Evolutionary conservation across 1,139 yeast species (phyloP), one percentile per base, ranked within the genome.

Genomic region (Debaryomycetaceae sp.): DNA sequence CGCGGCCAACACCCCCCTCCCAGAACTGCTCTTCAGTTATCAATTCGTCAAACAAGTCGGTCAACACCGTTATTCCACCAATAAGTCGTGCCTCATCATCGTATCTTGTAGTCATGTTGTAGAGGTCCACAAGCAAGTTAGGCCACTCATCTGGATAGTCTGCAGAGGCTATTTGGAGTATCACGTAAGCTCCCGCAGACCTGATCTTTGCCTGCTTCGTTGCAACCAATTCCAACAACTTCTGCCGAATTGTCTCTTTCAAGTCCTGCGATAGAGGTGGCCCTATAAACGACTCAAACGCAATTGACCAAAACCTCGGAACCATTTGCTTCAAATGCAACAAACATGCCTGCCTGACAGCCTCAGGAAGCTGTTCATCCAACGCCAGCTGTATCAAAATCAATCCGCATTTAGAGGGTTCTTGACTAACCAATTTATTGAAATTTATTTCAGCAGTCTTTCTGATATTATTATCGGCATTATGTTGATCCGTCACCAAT

Each of bases 61-160:
- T 81, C 47, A 92, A 66, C 15, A 89, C 81, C 2, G 77, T 61
- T 41, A 91, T 61, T 0, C 91, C 88, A 6, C 95, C 95, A 33
- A 82, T 62, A 28, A 79, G 55, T 38, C 59, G 63, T 51, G 40
- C 46, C 45, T 43, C 69, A 49, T 63, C 47, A 22, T 64, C 58
- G 29, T 63, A 56, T 11, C 58, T 44, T 6, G 58, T 53, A 4
- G 78, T 63, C 37, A 69, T 63, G 15, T 58, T 52, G 52, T 79
- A 78, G 36, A 86, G 56, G 11, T 61, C 55, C 16, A 66, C 63
- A 42, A 91, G 58, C 35, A 92, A 67, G 24, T 72, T 74, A 0
- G 97, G 96, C 98, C 98, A 92, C 55, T 88, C 95, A 53, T 92
- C 98, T 0, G 98, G 98, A 55, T 79, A 91, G 55, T 92, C 98